Base-by-base conservation (phyloP, 495 filamentous ascomycete genomes). In the Daldinia loculata region DNA sequence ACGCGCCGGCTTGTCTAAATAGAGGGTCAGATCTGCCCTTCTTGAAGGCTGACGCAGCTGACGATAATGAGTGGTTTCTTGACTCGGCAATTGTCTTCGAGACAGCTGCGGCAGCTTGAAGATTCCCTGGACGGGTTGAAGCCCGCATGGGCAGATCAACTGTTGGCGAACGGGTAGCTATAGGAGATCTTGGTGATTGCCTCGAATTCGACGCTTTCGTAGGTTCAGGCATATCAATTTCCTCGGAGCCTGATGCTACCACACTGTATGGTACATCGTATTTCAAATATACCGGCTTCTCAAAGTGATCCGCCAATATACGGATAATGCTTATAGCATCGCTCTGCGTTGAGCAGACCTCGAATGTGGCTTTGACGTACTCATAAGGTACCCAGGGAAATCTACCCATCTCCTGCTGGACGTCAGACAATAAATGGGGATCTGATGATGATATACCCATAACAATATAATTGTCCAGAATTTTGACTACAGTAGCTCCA, bases 1-100 rank as follows among this genome's bases (percentile, higher is more conserved):
- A 76, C 3, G 69, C 75, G 24, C 75, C 80, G 6, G 72, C 83
- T 56, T 81, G 79, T 6, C 81, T 71, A 8, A 74, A 83, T 5
- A 80, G 66, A 1, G 80, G 80, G 38, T 79, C 61, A 0, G 75
- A 76, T 36, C 24, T 64, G n/a, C 83, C 83, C 17, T 76, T 77
- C 6, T 76, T 75, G 19, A 67, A 72, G 29, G 82, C 78, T 0
- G 67, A 63, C 1, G 80, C 60, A 9, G 76, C 75, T 0, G 80
- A 78, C 6, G 74, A 63, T 17, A 63, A 66, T 4, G 74, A 75
- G 22, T 72, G 68, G 19, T 61, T 60, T 30, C 55, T 60, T 2
- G 65, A 70, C 9, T 67, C 62, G 14, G 70, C 61, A 30, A 72
- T 24, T 4, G 45, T 7, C n/a, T 26, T 56, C 4, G 70, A 64